Conservation (phyloP, 805 yeast species). For the Ogataea siamensis region DNA sequence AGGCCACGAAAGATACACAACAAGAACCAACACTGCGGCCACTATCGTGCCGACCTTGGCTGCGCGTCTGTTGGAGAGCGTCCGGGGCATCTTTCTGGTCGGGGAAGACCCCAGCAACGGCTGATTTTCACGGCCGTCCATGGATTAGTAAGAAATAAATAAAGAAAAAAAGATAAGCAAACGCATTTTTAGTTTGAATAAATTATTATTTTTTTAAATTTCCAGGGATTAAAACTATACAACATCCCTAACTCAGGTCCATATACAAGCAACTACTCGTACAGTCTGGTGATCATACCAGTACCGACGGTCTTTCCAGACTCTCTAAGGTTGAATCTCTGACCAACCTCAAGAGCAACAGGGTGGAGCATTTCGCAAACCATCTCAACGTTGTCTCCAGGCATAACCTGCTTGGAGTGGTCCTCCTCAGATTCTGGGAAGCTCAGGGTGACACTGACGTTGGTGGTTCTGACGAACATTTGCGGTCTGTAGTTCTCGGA, state of each 20-base stretch:
- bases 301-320: slow-evolving; percentile 99
- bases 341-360: slow-evolving; percentile 93
- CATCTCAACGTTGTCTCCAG: slow-evolving; percentile 99
- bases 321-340: slow-evolving; percentile 99
- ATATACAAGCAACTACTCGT: slow-evolving; percentile 25
- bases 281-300: slow-evolving; percentile 84
- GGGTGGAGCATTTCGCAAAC: slow-evolving; percentile 84
- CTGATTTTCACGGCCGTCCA: slow-evolving; percentile 1
- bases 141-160: not conserved
- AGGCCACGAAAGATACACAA: not conserved
- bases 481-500: slow-evolving; percentile 98
- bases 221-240: slow-evolving; percentile 7
- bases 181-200: not conserved
- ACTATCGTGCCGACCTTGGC: not conserved
- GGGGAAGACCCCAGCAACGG: slow-evolving; percentile 1
- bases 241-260: slow-evolving; percentile 8
- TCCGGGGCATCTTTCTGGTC: not conserved
- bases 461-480: slow-evolving; percentile 93
- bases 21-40: slow-evolving; percentile 1
- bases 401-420: slow-evolving; percentile 87
- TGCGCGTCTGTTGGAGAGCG: not conserved
- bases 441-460: slow-evolving; percentile 83
- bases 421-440: slow-evolving; percentile 84
- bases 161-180: slow-evolving; percentile 4
- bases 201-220: not conserved